A percentile compares a stretch with the other conserved stretches of the same genome.
phyloP scores from a whole-genome alignment of 106 monocot species.

The Iris macrosiphon region DNA sequence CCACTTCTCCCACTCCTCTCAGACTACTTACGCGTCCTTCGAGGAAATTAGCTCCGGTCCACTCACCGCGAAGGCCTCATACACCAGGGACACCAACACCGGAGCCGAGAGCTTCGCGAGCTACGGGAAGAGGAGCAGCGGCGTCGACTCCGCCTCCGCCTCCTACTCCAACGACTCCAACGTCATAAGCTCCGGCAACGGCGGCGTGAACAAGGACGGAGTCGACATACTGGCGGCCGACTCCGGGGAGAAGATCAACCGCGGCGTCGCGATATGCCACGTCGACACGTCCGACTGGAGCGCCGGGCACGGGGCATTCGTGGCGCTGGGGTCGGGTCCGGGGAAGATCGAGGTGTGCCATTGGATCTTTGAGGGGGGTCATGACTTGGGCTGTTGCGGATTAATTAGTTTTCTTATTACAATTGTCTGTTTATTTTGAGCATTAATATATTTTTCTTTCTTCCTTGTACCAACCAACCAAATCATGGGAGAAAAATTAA shows the following conservation, averaged over 20 bases:
- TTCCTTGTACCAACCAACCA: no score
- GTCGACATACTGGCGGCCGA: slow-evolving; percentile 15
- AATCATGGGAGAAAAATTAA: no score
- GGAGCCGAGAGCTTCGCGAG: slow-evolving; percentile 3
- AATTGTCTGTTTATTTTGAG: no score
- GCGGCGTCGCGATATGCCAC: slow-evolving; percentile 30
- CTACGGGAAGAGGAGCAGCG: slow-evolving; percentile 6
- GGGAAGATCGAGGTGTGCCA: slow-evolving; percentile 34
- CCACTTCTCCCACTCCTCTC: no score
- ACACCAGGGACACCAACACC: not conserved
- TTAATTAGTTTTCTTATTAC: no score
- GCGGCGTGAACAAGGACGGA: not conserved
- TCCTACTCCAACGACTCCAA: slow-evolving; percentile 8
- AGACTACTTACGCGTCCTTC: no score
- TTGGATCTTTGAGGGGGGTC: slow-evolving; percentile 31
- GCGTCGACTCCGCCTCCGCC: not conserved
- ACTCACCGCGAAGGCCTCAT: no score
- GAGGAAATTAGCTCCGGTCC: no score
- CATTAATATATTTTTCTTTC: no score
- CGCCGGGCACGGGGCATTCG: slow-evolving; percentile 20
- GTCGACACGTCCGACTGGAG: slow-evolving; percentile 35
- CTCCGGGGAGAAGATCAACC: slow-evolving; percentile 19
- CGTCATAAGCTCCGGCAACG: not conserved
- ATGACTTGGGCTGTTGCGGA: slow-evolving; percentile 13
- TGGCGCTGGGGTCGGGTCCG: slow-evolving; percentile 19